These are phyloP conservation scores for Raphidocelis subcapitata DNA, from an alignment of 139 green algal genomes.

Conservation along the genomic window DNA sequence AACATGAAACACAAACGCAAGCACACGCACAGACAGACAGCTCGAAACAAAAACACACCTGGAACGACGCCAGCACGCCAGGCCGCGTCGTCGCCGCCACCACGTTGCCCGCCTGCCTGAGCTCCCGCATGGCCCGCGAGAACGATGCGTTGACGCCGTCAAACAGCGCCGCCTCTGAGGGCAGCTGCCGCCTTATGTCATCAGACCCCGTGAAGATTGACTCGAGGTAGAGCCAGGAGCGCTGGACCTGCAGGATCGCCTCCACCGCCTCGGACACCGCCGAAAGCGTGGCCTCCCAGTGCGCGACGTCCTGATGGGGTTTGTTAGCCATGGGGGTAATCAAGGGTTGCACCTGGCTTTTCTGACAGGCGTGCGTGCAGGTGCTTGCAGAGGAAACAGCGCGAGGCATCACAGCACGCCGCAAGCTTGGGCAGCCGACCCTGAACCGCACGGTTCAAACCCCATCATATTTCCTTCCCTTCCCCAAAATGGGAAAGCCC, in stretches of 20 bases:
- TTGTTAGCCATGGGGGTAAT: too few relatives aligned
- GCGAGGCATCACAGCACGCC: too few relatives aligned
- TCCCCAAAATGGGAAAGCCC: too few relatives aligned
- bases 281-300: slow-evolving; percentile 78
- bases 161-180: slow-evolving; percentile 69
- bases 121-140: slow-evolving; percentile 53
- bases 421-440: too few relatives aligned
- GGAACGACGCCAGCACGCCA: slow-evolving; percentile 71
- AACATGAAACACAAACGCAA: too few relatives aligned
- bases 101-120: slow-evolving; percentile 38
- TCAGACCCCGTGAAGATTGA: slow-evolving; percentile 91
- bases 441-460: too few relatives aligned
- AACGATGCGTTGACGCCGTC: slow-evolving; percentile 68
- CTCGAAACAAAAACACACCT: slow-evolving; percentile 2
- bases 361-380: too few relatives aligned
- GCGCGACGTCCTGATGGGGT: slow-evolving; percentile 7
- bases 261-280: slow-evolving; percentile 82
- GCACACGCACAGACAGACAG: too few relatives aligned
- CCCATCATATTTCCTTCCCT: too few relatives aligned
- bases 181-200: slow-evolving; percentile 91
- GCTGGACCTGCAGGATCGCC: slow-evolving; percentile 82
- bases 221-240: slow-evolving; percentile 91
- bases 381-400: too few relatives aligned
- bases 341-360: too few relatives aligned
- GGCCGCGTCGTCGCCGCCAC: slow-evolving; percentile 51